phyloP scores from a whole-genome alignment of 2,329 filamentous ascomycete species.

The Cladosporium cucumerinum region DNA sequence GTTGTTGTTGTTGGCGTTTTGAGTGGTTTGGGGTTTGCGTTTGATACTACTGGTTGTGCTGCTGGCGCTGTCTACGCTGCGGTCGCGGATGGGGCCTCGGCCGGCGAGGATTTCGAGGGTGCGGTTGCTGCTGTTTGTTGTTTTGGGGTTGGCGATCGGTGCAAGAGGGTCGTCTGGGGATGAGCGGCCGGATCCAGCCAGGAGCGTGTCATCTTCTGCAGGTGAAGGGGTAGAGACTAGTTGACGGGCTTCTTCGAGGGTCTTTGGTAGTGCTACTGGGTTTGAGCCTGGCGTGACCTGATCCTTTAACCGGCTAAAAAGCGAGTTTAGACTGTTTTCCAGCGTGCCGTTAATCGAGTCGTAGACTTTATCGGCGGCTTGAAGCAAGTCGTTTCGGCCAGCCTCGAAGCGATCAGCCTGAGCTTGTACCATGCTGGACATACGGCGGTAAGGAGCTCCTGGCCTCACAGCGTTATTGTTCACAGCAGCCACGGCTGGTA shows the following conservation, averaged over 20 bases:
- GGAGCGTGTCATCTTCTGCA: conserved; percentile 24
- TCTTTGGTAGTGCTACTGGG: conserved; percentile 67
- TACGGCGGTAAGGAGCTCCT: conserved; percentile 65
- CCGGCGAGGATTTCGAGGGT: conserved; percentile 70
- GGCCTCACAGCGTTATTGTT: conserved; percentile 32
- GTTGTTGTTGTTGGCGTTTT: conserved; percentile 12
- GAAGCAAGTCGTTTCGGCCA: conserved; percentile 63
- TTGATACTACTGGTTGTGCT: conserved; percentile 34
- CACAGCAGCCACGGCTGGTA: conserved; percentile 25
- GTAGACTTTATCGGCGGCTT: conserved; percentile 83
- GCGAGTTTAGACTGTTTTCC: conserved; percentile 88
- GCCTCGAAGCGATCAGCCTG: conserved; percentile 81
- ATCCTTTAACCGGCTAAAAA: conserved; percentile 84
- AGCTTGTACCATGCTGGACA: conserved; percentile 83
- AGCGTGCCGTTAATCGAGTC: conserved; percentile 89
- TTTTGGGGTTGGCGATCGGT: conserved; percentile 18
- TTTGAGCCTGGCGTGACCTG: conserved; percentile 44
- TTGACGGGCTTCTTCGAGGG: conserved; percentile 86
- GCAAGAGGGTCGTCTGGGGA: conserved; percentile 33
- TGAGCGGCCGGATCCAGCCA: conserved; percentile 38
- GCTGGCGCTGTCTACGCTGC: conserved; percentile 69
- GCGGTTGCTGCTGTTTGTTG: conserved; percentile 56
- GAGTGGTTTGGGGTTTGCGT: conserved; percentile 34
- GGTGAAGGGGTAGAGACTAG: conserved; percentile 68
- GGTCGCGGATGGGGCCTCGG: conserved; percentile 61